phyloP scores from a whole-genome alignment of 805 yeast species.

The Kuraishia piskuri region DNA sequence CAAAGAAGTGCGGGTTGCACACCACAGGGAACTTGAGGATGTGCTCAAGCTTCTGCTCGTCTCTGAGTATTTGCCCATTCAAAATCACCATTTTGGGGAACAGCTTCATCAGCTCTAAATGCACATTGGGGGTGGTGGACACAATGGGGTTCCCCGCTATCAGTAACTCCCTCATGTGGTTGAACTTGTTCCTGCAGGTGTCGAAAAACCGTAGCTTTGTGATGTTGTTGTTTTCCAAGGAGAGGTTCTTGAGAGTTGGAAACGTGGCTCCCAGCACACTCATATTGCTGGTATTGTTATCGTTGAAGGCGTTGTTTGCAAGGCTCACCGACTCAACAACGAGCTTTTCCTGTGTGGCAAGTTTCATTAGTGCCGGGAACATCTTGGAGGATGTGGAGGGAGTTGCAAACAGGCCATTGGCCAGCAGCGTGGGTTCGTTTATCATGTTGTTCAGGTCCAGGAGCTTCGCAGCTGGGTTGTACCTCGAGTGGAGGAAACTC shows the following conservation, averaged over 20 bases:
- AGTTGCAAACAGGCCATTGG: constrained; percentile 50
- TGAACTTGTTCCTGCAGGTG: constrained; percentile 70
- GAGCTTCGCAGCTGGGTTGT: constrained; percentile 54
- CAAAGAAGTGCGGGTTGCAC: constrained; percentile 68
- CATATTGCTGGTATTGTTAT: constrained; percentile 42
- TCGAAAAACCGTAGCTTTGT: constrained; percentile 53
- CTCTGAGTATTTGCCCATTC: constrained; percentile 73
- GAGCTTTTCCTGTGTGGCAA: constrained; percentile 46
- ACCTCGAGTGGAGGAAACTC: constrained; percentile 55
- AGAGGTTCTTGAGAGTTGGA: constrained; percentile 71
- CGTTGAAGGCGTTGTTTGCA: constrained; percentile 56
- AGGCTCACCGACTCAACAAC: constrained; percentile 67
- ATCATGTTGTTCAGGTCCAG: constrained; percentile 61
- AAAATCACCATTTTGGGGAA: constrained; percentile 79
- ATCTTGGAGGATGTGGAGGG: constrained; percentile 53
- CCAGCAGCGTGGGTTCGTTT: constrained; percentile 48
- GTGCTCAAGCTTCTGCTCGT: constrained; percentile 48
- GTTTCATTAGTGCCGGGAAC: constrained; percentile 82
- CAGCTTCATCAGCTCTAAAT: constrained; percentile 51
- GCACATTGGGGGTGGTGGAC: constrained; percentile 34
- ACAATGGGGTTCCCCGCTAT: constrained; percentile 69
- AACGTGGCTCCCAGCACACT: constrained; percentile 62
- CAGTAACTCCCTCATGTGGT: constrained; percentile 66
- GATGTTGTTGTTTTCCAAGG: constrained; percentile 71
- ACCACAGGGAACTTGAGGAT: constrained; percentile 47